A percentile compares a stretch with the other conserved stretches of the same genome.
phyloP scores from a whole-genome alignment of 352 stramenopile species.

The Pythium aquatile region DNA sequence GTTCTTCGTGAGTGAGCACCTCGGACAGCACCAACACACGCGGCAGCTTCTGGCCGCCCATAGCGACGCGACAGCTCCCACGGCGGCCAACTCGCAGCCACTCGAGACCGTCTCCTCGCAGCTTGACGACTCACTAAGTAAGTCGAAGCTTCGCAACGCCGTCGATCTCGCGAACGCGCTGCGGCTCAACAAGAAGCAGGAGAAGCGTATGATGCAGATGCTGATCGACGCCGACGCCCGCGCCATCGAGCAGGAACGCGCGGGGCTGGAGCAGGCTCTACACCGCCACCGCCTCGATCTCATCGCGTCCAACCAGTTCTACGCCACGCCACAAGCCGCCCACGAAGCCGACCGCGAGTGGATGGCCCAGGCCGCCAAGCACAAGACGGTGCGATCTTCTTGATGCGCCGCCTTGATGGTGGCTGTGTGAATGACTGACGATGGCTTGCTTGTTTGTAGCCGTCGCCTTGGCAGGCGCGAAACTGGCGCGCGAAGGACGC shows the following conservation, averaged over 20 bases:
- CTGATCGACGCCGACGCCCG: slow-evolving; percentile 65
- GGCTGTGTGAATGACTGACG: neutral
- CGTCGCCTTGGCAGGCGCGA: slow-evolving; percentile 73
- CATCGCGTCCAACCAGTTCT: slow-evolving; percentile 39
- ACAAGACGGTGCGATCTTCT: slow-evolving; percentile 15
- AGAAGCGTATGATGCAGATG: slow-evolving; percentile 61
- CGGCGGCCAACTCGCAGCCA: neutral
- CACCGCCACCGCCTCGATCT: slow-evolving; percentile 55
- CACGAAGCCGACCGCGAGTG: slow-evolving; percentile 27
- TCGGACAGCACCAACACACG: slow-evolving; percentile 14
- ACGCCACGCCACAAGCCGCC: slow-evolving; percentile 7
- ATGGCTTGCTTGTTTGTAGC: slow-evolving; percentile 14
- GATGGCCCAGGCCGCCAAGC: slow-evolving; percentile 22
- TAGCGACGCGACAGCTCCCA: neutral
- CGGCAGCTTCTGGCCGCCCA: slow-evolving; percentile 9
- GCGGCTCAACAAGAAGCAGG: slow-evolving; percentile 48
- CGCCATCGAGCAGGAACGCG: slow-evolving; percentile 58
- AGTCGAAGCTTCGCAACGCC: slow-evolving; percentile 66
- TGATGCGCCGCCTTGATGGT: neutral
- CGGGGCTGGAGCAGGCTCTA: slow-evolving; percentile 51
- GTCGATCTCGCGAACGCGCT: slow-evolving; percentile 63
- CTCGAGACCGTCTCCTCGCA: slow-evolving; percentile 15
- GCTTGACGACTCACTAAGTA: slow-evolving; percentile 64
- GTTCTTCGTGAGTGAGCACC: slow-evolving; percentile 21
- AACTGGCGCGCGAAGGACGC: slow-evolving; percentile 49